Conservation (phyloP, 768 basidiomycete species). For the Tremella mesenterica region DNA sequence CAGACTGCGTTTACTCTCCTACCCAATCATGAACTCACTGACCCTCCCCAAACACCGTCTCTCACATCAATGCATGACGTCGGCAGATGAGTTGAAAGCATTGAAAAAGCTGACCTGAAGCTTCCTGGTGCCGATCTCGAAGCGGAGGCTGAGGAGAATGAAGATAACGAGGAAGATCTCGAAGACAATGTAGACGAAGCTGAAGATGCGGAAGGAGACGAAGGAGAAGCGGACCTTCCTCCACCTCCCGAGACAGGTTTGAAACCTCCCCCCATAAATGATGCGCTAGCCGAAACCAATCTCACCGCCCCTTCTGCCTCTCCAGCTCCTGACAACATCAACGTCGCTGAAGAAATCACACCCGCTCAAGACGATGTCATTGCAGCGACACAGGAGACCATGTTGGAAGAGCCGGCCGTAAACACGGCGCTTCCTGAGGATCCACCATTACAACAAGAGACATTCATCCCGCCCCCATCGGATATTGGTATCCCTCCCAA, state of each 20-base stretch:
- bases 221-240: slow-evolving; percentile 6
- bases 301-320: background rate
- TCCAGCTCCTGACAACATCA: too few species aligned
- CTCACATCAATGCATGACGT: too few species aligned
- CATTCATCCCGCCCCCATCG: background rate
- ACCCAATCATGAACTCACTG: too few species aligned
- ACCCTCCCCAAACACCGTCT: too few species aligned
- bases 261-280: too few species aligned
- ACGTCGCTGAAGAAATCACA: too few species aligned
- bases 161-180: slow-evolving; percentile 22
- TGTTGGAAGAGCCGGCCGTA: background rate
- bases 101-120: slow-evolving; percentile 3
- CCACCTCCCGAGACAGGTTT: background rate
- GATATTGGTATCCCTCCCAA: slow-evolving; percentile 19
- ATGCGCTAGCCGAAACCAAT: too few species aligned
- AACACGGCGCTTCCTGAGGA: background rate
- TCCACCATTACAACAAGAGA: background rate
- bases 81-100: background rate
- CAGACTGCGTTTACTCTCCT: too few species aligned
- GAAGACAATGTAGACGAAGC: slow-evolving; percentile 13
- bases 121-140: slow-evolving; percentile 21
- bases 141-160: slow-evolving; percentile 11
- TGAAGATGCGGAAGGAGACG: slow-evolving; percentile 17
- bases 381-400: background rate
- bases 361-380: background rate